Base-by-base conservation (phyloP, 2,329 filamentous ascomycete genomes). In the Pestalotiopsis fici region DNA sequence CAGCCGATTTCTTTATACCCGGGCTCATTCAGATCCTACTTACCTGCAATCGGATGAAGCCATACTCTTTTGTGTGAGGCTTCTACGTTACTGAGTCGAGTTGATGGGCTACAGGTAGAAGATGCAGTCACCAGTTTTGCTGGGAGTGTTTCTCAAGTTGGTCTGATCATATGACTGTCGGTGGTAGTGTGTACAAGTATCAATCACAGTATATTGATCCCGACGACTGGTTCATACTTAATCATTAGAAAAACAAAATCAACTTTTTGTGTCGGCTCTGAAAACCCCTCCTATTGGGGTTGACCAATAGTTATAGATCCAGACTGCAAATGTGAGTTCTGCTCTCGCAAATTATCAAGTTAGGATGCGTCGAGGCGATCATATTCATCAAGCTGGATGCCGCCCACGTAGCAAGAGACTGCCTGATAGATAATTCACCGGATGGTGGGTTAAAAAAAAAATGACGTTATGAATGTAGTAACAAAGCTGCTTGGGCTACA, bases 41-140 rank as follows among this genome's bases (percentile, higher is more conserved):
- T 43, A 15, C 4, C n/a, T 43, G 11, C 28, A 35, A n/a, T 39
- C 59, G 39, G 23, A 21, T 12, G 31, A 25, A 12, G 3, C 18
- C 31, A 15, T 5, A 5, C 37, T 6, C 4, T 37, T n/a, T 12
- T 37, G 11, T 18, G 21, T 25, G 15, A 35, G 59, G 28, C 7
- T 35, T n/a, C 15, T 15, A 9, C 60, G 23, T 27, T 21, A 39
- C 60, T 63, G 39, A 63, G 21, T n/a, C 35, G 11, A 23, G 27
- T 47, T 7, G 13, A 15, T 37, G 25, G 54, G 27, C 25, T 15
- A 18, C 37, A 63, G 65, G 64, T 68, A 39, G 54, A 28, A 39
- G 66, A 15, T 72, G 70, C 47, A 37, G 65, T 1, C 37, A 66
- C 54, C 50, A 70, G 23, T 69, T 72, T 56, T 72, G 69, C 56